phyloP scores from a whole-genome alignment of 371 early-diverging fungal genomes.

The Rhizopus arrhizus region DNA sequence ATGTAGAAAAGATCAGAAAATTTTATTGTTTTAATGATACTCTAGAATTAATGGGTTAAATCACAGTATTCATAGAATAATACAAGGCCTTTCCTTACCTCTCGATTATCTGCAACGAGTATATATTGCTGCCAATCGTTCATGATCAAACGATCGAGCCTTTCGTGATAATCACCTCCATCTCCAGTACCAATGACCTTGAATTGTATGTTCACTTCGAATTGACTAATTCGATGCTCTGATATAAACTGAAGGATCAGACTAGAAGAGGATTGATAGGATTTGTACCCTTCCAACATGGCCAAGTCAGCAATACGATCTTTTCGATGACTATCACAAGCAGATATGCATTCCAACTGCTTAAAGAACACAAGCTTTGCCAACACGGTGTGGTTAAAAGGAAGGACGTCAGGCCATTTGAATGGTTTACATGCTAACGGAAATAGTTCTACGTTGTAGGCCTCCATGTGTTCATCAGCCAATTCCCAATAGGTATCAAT shows the following conservation, averaged over 20 bases:
- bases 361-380: constrained; percentile 44
- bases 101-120: constrained; percentile 32
- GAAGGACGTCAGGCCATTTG: constrained; percentile 23
- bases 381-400: constrained; percentile 23
- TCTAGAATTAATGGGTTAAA: constrained; percentile 19
- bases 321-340: constrained; percentile 29
- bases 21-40: constrained; percentile 30
- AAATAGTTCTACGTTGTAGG: constrained; percentile 16
- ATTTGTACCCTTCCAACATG: background rate
- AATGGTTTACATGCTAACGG: constrained; percentile 30
- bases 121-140: constrained; percentile 33
- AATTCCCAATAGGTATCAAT: constrained; percentile 19
- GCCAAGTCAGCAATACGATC: constrained; percentile 33
- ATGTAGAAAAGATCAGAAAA: constrained; percentile 38
- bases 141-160: constrained; percentile 8
- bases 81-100: constrained; percentile 15
- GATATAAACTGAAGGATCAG: constrained; percentile 22
- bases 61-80: background rate
- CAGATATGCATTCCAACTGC: constrained; percentile 34
- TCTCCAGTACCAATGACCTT: background rate
- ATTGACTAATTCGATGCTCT: background rate
- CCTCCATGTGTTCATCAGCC: constrained; percentile 13
- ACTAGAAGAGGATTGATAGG: constrained; percentile 3
- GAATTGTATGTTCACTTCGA: background rate
- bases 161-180: constrained; percentile 8